Base-by-base conservation (phyloP, 345 rosid genomes). In the Eucalyptus coolabah region DNA sequence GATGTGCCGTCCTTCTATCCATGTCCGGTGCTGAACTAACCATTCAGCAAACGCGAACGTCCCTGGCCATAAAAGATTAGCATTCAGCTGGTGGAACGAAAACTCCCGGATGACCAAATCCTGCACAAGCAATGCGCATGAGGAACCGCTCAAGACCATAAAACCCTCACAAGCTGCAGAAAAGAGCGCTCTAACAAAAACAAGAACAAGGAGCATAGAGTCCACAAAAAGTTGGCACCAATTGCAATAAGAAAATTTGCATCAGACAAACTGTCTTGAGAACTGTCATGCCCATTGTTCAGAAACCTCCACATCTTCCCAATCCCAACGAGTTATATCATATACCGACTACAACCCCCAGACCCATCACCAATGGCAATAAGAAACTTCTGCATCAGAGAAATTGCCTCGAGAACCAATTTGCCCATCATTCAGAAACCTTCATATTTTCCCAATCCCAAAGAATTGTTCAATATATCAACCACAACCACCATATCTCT, bases 1-100 rank as follows among this genome's bases (percentile, higher is more conserved):
- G 94, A 95, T 93, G 14, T 94, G 94, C 12, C 98, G 94, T 47
- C 94, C 95, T 89, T 92, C 90, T 47, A 98, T 86, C 80, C 89
- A 91, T 15, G 95, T 87, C n/a, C 80, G 89, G 88, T 96, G 92
- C 86, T 93, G 90, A 88, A 94, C 90, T 91, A 98, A 92, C 99
- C 99, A 97, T 91, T 97, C 98, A 7, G 98, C 96, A 92, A 98
- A 98, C 87, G 96, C 89, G 90, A 98, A 98, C 11, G 99, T 92
- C 90, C 99, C 99, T 3, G 99, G 99, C 99, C 99, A 98, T 16
- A 97, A 98, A 91, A 98, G 94, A 93, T 98, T 98, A 89, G 99
- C 99, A 95, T 98, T 98, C 90, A 96, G 91, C 92, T 95, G 95
- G 86, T 98, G 99, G 89, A 98, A 98, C 10, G 97, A 95, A 89